These are phyloP conservation scores for Bacidia rubella DNA, from an alignment of 495 filamentous ascomycete species.

Conservation along the genomic window DNA sequence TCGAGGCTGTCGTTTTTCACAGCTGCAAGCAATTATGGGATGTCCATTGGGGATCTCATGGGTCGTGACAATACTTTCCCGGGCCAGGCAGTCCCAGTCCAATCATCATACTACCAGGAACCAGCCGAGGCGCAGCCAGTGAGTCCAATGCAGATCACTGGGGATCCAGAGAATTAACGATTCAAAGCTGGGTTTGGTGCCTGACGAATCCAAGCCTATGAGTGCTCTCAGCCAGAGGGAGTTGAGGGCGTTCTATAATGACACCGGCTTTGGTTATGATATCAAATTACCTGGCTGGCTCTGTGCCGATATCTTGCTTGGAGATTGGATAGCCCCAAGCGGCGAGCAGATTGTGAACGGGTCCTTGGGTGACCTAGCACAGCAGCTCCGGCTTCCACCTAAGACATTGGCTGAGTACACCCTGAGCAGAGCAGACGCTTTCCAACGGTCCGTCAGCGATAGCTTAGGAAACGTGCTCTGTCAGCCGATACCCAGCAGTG, in stretches of 20 bases:
- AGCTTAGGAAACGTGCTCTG: not conserved
- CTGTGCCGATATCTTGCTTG: not conserved
- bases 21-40: not conserved
- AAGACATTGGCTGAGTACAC: not conserved
- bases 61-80: not conserved
- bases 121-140: not conserved
- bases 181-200: not conserved
- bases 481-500: not conserved
- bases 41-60: not conserved
- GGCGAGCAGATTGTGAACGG: not conserved
- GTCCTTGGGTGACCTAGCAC: not conserved
- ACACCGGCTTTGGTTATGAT: not conserved
- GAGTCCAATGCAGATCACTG: not conserved
- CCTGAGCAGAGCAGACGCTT: not conserved
- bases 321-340: not conserved
- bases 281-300: not conserved
- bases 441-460: not conserved
- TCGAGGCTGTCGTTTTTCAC: not conserved
- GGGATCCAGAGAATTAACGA: not conserved
- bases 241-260: not conserved
- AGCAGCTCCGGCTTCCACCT: not conserved
- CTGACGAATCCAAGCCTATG: not conserved
- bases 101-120: not conserved
- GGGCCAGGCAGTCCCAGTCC: not conserved
- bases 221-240: not conserved